Evolutionary conservation across 75 land plant species (phyloP).

Genomic region (Adiantum capillusveneris): DNA sequence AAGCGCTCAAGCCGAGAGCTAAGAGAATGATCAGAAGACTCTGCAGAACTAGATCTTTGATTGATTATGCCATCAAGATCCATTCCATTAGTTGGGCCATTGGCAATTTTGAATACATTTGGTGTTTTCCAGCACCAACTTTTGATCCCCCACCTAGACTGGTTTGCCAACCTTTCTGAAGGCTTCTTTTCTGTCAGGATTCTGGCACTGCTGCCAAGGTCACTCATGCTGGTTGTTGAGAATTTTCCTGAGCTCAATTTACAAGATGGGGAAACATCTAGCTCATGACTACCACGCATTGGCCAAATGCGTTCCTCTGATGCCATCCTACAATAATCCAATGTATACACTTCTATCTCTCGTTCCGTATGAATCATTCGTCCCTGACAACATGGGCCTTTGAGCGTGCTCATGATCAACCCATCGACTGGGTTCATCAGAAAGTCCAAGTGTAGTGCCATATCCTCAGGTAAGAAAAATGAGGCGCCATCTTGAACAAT

Average conservation of each 20-base stretch:
- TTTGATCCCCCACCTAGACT: not conserved
- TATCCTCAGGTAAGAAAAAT: not conserved
- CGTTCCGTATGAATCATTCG: not conserved
- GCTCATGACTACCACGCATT: not conserved
- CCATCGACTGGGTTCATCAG: conserved; percentile 32
- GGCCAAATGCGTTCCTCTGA: not conserved
- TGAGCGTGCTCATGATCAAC: conserved; percentile 20
- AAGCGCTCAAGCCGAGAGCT: not conserved
- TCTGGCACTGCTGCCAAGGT: not conserved
- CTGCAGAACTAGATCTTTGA: not conserved
- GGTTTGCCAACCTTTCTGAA: too few relatives aligned
- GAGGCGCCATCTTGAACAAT: not conserved
- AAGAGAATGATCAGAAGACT: not conserved
- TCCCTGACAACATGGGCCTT: conserved; percentile 4
- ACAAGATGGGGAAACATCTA: conserved; percentile 1
- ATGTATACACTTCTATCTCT: not conserved
- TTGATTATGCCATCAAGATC: not conserved
- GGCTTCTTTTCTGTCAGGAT: not conserved
- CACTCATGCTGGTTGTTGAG: not conserved
- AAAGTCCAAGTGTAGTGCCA: conserved; percentile 10
- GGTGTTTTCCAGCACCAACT: not conserved
- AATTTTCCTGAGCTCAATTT: not conserved
- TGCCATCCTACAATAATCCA: not conserved
- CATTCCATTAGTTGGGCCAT: not conserved
- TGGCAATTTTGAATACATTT: not conserved